Evolutionary conservation across 2,329 filamentous ascomycete genomes (phyloP).

Genomic region (Apiospora hydei): DNA sequence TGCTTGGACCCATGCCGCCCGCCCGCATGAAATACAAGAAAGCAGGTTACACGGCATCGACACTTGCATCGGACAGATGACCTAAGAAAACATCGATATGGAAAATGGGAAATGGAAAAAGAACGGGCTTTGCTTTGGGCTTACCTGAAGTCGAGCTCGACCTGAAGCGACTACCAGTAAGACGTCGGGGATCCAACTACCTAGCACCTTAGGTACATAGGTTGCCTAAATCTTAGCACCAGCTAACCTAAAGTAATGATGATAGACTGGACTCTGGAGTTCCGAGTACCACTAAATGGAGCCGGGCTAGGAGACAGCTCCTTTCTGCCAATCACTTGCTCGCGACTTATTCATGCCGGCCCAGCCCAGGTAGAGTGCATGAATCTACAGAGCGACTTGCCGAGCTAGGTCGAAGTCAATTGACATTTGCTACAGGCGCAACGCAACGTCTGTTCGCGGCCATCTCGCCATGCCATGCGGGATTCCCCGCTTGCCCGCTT

Average conservation of each 20-base stretch:
- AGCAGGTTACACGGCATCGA: not conserved
- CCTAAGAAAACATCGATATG: not conserved
- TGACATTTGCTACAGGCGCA: not conserved
- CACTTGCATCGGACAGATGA: constrained; percentile 8
- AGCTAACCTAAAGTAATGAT: no score
- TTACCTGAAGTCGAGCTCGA: not conserved
- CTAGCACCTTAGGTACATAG: no score
- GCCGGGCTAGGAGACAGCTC: not conserved
- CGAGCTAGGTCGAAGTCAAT: not conserved
- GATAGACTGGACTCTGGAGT: not conserved
- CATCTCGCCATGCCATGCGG: not conserved
- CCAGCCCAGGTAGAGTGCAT: not conserved
- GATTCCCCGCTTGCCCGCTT: not conserved
- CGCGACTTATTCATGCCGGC: constrained; percentile 3
- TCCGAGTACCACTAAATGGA: not conserved
- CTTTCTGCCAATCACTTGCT: not conserved
- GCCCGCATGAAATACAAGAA: not conserved
- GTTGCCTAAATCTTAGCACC: not conserved
- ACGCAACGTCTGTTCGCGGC: constrained; percentile 20
- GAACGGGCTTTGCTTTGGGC: not conserved
- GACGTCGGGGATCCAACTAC: not conserved
- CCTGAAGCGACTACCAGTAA: not conserved
- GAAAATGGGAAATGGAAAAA: not conserved
- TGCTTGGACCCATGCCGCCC: constrained; percentile 10
- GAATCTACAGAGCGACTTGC: not conserved